Evolutionary conservation across 2,329 filamentous ascomycete genomes (phyloP), one percentile per base, ranked within the genome.

Genomic region (Penicillium sp.): DNA sequence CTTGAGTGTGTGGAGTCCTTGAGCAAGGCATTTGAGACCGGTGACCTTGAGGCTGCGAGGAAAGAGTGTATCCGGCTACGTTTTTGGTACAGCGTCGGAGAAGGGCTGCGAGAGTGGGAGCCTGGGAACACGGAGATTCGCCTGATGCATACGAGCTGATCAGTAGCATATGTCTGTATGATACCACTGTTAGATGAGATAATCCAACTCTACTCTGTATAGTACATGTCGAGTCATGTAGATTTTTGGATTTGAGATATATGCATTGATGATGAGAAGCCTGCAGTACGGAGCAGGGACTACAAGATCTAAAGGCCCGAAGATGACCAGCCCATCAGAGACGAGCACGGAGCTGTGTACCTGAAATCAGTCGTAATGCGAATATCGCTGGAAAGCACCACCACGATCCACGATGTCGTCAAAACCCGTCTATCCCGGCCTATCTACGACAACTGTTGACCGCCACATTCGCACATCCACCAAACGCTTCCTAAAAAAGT

Each of bases 61-160:
- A 74, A 70, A 57, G 91, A 95, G 81, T 86, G 87, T 43, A 86
- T 96, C 1, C 81, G 83, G 71, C 75, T 97, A 77, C 81, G 91
- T 71, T 97, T 97, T 78, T 97, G 93, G 93, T 83, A 89, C 52
- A 96, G 92, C 74, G 87, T 97, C 57, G 83, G 86, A 58, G 89
- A 95, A 73, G 89, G 86, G 44, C 77, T 97, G 67, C 80, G 88
- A 69, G 84, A 87, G 59, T 97, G 93, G 92, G 91, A 96, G 79
- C 85, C 81, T 66, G 92, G 91, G 5, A 88, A 85, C 77, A 71
- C 66, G 32, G 69, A 81, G 59, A 79, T 85, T 54, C 75, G 81
- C 43, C 63, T 86, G 62, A 72, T 81, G 57, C 83, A 86, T 75
- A 49, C 50, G 22, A 57, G 47, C n/a, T 86, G 70, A 77, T 60